Base-by-base conservation (phyloP, 371 early-diverging fungal species). In the Mucor plumbeus region DNA sequence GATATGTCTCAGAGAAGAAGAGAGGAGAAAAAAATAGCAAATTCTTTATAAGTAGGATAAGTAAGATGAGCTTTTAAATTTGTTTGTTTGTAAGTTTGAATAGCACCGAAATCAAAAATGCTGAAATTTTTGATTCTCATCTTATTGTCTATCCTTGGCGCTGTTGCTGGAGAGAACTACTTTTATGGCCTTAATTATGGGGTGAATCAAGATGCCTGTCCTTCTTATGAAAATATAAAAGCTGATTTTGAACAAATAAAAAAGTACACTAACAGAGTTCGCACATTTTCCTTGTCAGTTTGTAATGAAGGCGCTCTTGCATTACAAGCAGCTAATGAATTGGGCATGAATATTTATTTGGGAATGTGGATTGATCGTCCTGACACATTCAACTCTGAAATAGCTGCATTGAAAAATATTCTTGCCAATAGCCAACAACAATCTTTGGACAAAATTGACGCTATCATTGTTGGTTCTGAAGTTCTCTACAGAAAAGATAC, bases 361-460 rank as follows among this genome's bases (percentile, higher is more conserved):
- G 89, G 90, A 34, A 74, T 88, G 82, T 88, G 89, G 90, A 73
- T 90, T 44, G 82, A 82, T 66, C 62, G 77, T 61, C 83, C 83
- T 4, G 77, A 73, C 7, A 80, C 83, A 0, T 89, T 83, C 68
- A 60, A 80, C 10, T 61, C 48, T 5, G 89, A 89, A 59, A 74
- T 72, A 68, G 62, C 73, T 8, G 86, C 85, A 50, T 73, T 90
- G 10, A 34, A 78, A 8, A 64, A 75, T 7, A 65, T 89, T 4
- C 61, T 86, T 5, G 64, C 66, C 6, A 71, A 44, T n/a, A 58
- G 40, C n/a, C 50, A 50, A 9, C 50, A 50, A 50, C 19, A 31
- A 21, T 47, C 50, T 7, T 60, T 64, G 15, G 63, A 26, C 65
- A 83, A 80, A 13, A 86, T 88, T 4, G 74, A 77, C 36, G 82